Base-by-base conservation (phyloP, 768 basidiomycete species). In the Boletellus emodensis region DNA sequence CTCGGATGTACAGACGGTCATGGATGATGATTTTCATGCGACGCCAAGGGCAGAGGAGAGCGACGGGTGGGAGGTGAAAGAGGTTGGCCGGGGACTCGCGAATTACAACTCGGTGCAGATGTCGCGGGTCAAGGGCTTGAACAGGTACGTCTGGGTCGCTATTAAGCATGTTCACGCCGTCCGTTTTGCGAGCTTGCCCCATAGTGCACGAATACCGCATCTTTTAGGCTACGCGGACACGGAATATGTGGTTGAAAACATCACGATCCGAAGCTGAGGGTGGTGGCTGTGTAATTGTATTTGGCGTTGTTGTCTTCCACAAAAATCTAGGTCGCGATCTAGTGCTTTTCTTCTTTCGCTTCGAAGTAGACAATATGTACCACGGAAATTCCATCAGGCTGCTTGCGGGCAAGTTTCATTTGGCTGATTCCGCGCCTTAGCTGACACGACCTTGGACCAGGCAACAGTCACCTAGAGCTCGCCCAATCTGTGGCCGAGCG, bases 381-480 rank as follows among this genome's bases (percentile, higher is more conserved):
- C 86, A 87, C 78, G 85, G 84, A 69, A 90, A 89, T 67, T 85
- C 85, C 57, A 81, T 90, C 67, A 75, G 84, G 66, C 75, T 90
- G 59, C 75, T 90, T 56, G 75, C 87, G 65, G 87, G 87, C 87
- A 54, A 56, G 81, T 67, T 20, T 12, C 40, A 20, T 39, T 38
- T 47, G 11, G 30, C 42, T 32, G 6, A 54, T 11, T n/a, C 12
- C n/a, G 17, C 41, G 11, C 14, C 40, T 24, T 18, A 41, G 54
- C 64, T 55, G 52, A 51, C 49, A 49, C 36, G 14, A 32, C 50
- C 11, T 30, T 30, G 30, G 24, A 52, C n/a, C 72, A 96, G 94
- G 95, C 68, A 95, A 94, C 74, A 94, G 91, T 70, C 96, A 99
- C 75, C 92, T 93, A 63, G 90, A 94, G 81, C 88, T 99, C 77